phyloP scores from a whole-genome alignment of 257 asterid species.

The Coffea eugenioides region DNA sequence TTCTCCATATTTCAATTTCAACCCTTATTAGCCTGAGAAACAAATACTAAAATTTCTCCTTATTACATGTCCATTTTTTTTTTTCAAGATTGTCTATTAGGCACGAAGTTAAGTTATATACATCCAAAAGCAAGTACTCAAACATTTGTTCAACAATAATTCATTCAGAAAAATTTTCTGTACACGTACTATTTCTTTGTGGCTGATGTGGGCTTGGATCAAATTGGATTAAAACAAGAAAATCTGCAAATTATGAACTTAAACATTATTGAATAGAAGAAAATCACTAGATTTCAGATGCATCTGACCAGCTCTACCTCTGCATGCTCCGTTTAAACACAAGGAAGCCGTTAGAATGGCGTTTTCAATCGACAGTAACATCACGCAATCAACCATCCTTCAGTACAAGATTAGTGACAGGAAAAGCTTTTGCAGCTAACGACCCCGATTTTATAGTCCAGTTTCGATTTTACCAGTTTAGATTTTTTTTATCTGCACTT shows the following conservation, averaged over 20 bases:
- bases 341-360: conserved; percentile 2
- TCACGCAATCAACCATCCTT: no score
- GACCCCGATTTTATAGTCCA: no score
- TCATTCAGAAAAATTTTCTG: neutral
- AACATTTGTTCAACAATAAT: neutral
- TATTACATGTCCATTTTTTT: no score
- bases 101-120: neutral
- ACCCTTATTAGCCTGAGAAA: neutral
- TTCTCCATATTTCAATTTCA: neutral
- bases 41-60: no score
- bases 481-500: no score
- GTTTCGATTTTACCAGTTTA: no score
- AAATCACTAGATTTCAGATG: neutral
- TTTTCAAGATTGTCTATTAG: no score
- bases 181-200: neutral
- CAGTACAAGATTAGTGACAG: no score
- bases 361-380: neutral
- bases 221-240: neutral
- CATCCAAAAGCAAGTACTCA: neutral
- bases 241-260: neutral
- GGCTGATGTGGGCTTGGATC: neutral
- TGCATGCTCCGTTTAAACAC: no score
- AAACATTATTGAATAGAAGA: neutral
- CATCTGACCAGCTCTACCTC: neutral
- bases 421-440: no score